phyloP scores from a whole-genome alignment of 176 grass and related monocot species.

The Aegilops speltoides region DNA sequence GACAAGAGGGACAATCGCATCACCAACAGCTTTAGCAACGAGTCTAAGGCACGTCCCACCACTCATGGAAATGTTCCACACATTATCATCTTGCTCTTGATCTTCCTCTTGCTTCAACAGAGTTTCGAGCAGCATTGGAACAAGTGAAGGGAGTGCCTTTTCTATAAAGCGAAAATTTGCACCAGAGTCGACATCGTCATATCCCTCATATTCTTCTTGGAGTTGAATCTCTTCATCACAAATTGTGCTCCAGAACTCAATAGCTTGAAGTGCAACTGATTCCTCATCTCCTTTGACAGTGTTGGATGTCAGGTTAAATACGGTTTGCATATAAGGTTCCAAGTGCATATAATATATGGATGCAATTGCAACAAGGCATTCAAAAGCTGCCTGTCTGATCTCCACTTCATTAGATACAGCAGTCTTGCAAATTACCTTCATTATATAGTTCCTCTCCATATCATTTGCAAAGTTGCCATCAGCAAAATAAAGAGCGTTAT shows the following conservation, averaged over 20 bases:
- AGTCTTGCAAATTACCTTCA: constrained; percentile 82
- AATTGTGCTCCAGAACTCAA: constrained; percentile 89
- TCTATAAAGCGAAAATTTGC: constrained; percentile 64
- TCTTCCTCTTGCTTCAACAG: constrained; percentile 90
- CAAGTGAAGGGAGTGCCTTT: constrained; percentile 81
- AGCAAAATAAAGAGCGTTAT: constrained; percentile 89
- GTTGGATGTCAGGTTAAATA: constrained; percentile 67
- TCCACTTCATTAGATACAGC: constrained; percentile 66
- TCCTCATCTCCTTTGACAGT: constrained; percentile 74
- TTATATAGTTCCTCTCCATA: constrained; percentile 76
- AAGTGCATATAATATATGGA: constrained; percentile 72
- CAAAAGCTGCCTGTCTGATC: constrained; percentile 72
- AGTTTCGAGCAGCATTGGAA: constrained; percentile 79
- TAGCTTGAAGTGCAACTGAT: constrained; percentile 62
- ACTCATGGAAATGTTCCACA: too few relatives aligned
- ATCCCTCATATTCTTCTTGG: constrained; percentile 64
- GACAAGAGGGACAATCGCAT: constrained; percentile 73
- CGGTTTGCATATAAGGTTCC: constrained; percentile 66
- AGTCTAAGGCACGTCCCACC: too few relatives aligned
- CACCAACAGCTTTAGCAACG: not conserved
- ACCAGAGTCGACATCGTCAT: constrained; percentile 51
- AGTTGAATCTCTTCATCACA: constrained; percentile 86
- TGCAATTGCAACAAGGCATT: constrained; percentile 86
- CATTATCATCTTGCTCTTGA: constrained; percentile 79
- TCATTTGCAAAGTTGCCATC: constrained; percentile 91